Percentiles rank a stretch among this genome's conserved stretches.
These are phyloP conservation scores for Hyaloscypha hepaticicola DNA, from an alignment of 495 filamentous ascomycete species.

Conservation along the genomic window DNA sequence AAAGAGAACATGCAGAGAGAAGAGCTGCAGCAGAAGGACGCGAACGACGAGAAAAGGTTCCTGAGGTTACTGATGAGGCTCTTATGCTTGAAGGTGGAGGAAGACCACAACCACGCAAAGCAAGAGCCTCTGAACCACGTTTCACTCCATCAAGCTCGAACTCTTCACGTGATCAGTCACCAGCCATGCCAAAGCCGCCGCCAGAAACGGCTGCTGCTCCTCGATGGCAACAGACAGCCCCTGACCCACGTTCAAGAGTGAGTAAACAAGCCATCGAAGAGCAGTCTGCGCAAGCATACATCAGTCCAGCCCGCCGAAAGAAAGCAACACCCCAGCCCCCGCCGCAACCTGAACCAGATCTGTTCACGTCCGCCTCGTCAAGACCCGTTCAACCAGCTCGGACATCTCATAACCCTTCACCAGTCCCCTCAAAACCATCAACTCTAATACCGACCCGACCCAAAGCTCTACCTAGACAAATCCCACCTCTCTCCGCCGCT, in stretches of 20 bases:
- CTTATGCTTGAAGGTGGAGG: slow-evolving; percentile 76
- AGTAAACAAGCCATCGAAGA: slow-evolving; percentile 75
- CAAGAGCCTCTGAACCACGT: slow-evolving; percentile 28
- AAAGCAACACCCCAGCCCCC: slow-evolving; percentile 52
- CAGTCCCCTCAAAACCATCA: slow-evolving; percentile 40
- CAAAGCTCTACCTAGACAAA: slow-evolving; percentile 56
- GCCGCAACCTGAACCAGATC: slow-evolving; percentile 22
- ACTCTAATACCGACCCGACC: slow-evolving; percentile 44
- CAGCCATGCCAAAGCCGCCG: slow-evolving; percentile 22
- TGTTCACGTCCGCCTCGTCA: slow-evolving; percentile 17
- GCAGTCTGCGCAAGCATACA: slow-evolving; percentile 78
- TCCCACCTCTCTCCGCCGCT: slow-evolving; percentile 65
- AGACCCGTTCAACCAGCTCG: slow-evolving; percentile 16
- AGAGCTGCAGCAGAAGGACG: slow-evolving; percentile 19
- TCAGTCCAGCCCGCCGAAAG: slow-evolving; percentile 83
- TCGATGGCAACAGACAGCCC: slow-evolving; percentile 28
- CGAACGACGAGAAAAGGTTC: slow-evolving; percentile 13
- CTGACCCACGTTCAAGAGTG: slow-evolving; percentile 59
- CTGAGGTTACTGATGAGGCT: slow-evolving; percentile 79
- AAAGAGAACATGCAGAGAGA: slow-evolving; percentile 27
- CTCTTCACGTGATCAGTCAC: slow-evolving; percentile 26
- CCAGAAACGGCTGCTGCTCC: slow-evolving; percentile 32
- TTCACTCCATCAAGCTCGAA: slow-evolving; percentile 23
- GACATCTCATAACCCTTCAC: slow-evolving; percentile 24
- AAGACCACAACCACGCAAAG: slow-evolving; percentile 40